These are phyloP conservation scores for Isoetes engelmannii DNA, from an alignment of 83 land plant genomes.

Conservation along the genomic window DNA sequence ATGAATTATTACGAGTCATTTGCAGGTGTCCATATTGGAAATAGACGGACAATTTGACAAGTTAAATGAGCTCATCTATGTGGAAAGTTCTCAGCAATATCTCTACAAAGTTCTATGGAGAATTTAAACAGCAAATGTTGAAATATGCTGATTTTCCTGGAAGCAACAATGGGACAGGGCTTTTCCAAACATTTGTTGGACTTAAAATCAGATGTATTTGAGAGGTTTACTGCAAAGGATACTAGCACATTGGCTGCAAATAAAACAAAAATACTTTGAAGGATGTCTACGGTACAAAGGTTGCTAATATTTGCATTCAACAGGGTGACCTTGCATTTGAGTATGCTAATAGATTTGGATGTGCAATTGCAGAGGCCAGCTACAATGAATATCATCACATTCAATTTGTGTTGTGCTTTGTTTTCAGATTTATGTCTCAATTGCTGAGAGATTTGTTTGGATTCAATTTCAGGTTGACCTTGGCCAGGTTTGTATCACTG, in stretches of 20 bases:
- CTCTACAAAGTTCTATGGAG: slow-evolving; percentile 91
- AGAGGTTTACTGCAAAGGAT: slow-evolving; percentile 49
- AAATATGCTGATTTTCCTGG: slow-evolving; percentile 94
- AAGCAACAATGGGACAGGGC: slow-evolving; percentile 95
- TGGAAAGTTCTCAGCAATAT: slow-evolving; percentile 85
- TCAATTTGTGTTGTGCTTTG: too few species aligned
- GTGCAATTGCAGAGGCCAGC: too few species aligned
- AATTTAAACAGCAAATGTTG: slow-evolving; percentile 93
- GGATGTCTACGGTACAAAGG: too few species aligned
- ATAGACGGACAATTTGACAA: slow-evolving; percentile 98
- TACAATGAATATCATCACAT: too few species aligned
- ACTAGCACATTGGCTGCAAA: slow-evolving; percentile 26
- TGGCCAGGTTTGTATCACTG: too few species aligned
- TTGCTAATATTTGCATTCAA: too few species aligned
- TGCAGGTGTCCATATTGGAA: slow-evolving; percentile 80
- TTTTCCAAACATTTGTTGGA: slow-evolving; percentile 90
- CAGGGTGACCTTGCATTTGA: too few species aligned
- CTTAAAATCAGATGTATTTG: slow-evolving; percentile 78
- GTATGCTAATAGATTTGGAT: too few species aligned
- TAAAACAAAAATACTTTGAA: too few species aligned
- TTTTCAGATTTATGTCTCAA: too few species aligned
- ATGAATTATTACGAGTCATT: not conserved
- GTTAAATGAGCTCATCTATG: slow-evolving; percentile 84
- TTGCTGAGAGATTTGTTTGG: too few species aligned
- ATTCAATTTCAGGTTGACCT: too few species aligned